Evolutionary conservation across 257 asterid species (phyloP).

Genomic region (Paulownia fortunei): DNA sequence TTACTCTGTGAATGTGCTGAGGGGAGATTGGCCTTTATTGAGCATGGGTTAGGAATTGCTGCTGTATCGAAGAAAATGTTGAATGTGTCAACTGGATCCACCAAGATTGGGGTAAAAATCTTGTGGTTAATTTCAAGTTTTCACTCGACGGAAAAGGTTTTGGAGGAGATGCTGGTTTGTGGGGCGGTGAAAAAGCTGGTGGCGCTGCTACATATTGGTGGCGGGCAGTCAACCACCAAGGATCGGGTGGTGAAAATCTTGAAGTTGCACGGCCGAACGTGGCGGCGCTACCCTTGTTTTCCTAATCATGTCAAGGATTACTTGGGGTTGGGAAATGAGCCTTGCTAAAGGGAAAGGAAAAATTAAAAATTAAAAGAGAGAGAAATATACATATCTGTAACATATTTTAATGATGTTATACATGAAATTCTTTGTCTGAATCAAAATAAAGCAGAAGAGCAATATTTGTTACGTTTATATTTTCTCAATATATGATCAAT

Average conservation of each 20-base stretch:
- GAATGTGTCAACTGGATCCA: conserved; percentile 54
- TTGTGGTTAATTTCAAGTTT: conserved; percentile 66
- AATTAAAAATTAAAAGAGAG: neutral
- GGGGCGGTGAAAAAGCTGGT: conserved; percentile 77
- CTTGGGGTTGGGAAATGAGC: conserved; percentile 54
- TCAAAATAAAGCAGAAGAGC: neutral
- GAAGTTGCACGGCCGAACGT: conserved; percentile 67
- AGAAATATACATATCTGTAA: conserved; percentile 2
- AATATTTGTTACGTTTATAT: neutral
- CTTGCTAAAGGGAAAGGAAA: neutral
- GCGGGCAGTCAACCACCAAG: conserved; percentile 52
- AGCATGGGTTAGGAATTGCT: conserved; percentile 78
- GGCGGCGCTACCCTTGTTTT: conserved; percentile 85
- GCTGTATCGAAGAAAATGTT: conserved; percentile 72
- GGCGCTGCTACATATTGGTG: conserved; percentile 59
- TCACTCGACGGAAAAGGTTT: conserved; percentile 68
- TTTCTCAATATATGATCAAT: neutral
- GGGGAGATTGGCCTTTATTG: conserved; percentile 71
- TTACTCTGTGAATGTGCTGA: conserved; percentile 81
- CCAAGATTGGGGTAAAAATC: conserved; percentile 68
- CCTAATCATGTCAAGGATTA: conserved; percentile 61
- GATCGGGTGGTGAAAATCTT: conserved; percentile 63
- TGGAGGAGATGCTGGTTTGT: conserved; percentile 76
- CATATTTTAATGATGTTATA: neutral
- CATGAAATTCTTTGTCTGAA: conserved; percentile 9